Evolutionary conservation across 345 rosid genomes (phyloP).

Genomic region (Eucalyptus shirleyi): DNA sequence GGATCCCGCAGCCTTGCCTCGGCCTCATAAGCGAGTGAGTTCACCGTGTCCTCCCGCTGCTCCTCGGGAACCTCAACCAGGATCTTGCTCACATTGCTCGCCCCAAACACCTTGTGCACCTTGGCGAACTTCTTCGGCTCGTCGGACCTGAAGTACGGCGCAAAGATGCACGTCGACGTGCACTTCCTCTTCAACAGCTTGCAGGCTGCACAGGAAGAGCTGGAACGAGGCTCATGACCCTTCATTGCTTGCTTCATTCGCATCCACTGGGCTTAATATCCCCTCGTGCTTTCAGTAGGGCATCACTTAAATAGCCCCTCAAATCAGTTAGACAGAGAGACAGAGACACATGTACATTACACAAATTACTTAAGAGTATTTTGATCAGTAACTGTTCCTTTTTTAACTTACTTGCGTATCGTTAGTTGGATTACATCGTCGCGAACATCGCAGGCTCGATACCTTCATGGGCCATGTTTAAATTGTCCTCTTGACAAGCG

Average conservation of each 20-base stretch:
- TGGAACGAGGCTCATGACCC: constrained; percentile 62
- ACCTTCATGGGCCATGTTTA: background rate
- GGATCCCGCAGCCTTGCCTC: constrained; percentile 89
- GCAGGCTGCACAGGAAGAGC: constrained; percentile 94
- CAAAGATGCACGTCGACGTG: constrained; percentile 66
- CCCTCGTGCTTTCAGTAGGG: background rate
- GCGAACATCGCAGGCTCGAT: background rate
- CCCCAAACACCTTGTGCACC: constrained; percentile 93
- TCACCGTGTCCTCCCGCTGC: constrained; percentile 83
- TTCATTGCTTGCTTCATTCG: background rate
- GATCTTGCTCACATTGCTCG: constrained; percentile 94
- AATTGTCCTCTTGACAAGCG: background rate
- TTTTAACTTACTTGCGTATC: background rate
- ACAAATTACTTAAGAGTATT: background rate
- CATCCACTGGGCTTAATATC: background rate
- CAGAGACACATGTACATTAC: background rate
- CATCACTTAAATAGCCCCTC: background rate
- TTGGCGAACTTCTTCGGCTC: constrained; percentile 67
- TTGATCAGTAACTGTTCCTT: background rate
- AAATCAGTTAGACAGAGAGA: background rate
- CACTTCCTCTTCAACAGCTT: constrained; percentile 79
- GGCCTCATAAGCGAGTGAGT: constrained; percentile 83
- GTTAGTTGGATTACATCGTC: background rate
- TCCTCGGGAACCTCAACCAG: constrained; percentile 72
- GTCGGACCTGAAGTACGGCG: constrained; percentile 70